phyloP scores from a whole-genome alignment of 768 basidiomycete species.

The Rhodotorula toruloides region DNA sequence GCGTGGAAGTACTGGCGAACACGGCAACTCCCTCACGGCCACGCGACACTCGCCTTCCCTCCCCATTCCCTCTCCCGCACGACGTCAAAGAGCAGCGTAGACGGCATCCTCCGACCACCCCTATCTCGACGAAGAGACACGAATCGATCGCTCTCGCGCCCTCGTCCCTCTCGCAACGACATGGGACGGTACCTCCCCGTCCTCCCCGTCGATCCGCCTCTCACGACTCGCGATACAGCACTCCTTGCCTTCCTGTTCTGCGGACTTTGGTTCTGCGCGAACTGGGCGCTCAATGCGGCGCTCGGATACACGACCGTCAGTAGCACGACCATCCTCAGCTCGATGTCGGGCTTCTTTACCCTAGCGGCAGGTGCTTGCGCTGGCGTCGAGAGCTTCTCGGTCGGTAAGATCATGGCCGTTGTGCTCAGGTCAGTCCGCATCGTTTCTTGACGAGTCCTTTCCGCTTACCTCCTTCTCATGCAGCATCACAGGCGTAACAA shows the following conservation, averaged over 20 bases:
- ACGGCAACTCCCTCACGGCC: background rate
- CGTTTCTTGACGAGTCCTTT: background rate
- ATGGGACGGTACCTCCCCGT: constrained; percentile 19
- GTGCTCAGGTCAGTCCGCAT: constrained; percentile 60
- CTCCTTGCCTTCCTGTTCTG: constrained; percentile 73
- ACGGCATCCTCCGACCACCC: background rate
- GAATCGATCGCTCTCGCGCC: constrained; percentile 27
- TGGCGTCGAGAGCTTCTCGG: constrained; percentile 68
- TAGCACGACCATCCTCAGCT: constrained; percentile 80
- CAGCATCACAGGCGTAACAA: constrained; percentile 73
- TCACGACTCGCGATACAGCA: constrained; percentile 68
- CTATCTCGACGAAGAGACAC: constrained; percentile 19
- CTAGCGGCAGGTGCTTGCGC: constrained; percentile 75
- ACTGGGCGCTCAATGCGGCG: constrained; percentile 80
- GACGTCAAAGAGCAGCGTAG: background rate
- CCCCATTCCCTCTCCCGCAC: background rate
- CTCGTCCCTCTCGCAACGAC: constrained; percentile 21
- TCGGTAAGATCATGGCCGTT: constrained; percentile 71
- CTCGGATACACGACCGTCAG: constrained; percentile 88
- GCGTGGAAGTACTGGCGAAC: constrained; percentile 19
- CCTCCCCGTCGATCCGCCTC: constrained; percentile 46
- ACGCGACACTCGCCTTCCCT: background rate
- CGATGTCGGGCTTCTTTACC: constrained; percentile 93
- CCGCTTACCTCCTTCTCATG: background rate
- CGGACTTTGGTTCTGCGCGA: constrained; percentile 83